Evolutionary conservation across 2,329 filamentous ascomycete species (phyloP), one percentile per base, ranked within the genome.

Genomic region (Aspergillus tubingensis): DNA sequence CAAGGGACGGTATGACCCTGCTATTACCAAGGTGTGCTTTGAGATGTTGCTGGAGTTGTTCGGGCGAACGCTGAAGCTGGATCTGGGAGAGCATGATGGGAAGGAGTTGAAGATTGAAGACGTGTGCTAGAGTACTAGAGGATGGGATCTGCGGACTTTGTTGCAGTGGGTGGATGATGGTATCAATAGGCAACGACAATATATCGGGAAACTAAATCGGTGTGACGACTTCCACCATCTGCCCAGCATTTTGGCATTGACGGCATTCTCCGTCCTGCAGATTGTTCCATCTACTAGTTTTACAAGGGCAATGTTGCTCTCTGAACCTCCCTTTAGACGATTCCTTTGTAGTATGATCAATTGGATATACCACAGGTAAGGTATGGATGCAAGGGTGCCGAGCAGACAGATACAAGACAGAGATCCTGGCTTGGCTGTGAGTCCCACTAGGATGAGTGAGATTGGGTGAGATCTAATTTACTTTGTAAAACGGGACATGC

Each of bases 1-100:
- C 76, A 96, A 96, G 79, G 93, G 92, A n/a, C 84, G 93, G 25
- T 97, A 96, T 72, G 93, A 97, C 74, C 91, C 93, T 0, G 91
- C 91, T 19, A 83, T 97, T 59, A 87, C 88, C 3, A 94, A 92
- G 72, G 85, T 94, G 38, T 96, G 93, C 79, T 96, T 96, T 73
- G 91, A 96, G 81, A 89, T 97, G 76, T 78, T 97, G 69, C 81
- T 95, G 15, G 93, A 97, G 80, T 72, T 96, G 61, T 97, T 97
- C 77, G 88, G 86, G 0, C 82, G 93, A 21, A 87, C 86, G 0
- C 78, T 97, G 72, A 91, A 91, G 79, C 85, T 88, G 3, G 92
- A 96, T 67, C 74, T 97, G 60, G 93, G 94, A 0, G 82, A 85
- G 38, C 80, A 82, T 66, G 87, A 88, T 65, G 88, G 84, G 0